A percentile compares a stretch with the other conserved stretches of the same genome.
phyloP scores from a whole-genome alignment of 306 rosid genomes.

The Castanospermum australe region DNA sequence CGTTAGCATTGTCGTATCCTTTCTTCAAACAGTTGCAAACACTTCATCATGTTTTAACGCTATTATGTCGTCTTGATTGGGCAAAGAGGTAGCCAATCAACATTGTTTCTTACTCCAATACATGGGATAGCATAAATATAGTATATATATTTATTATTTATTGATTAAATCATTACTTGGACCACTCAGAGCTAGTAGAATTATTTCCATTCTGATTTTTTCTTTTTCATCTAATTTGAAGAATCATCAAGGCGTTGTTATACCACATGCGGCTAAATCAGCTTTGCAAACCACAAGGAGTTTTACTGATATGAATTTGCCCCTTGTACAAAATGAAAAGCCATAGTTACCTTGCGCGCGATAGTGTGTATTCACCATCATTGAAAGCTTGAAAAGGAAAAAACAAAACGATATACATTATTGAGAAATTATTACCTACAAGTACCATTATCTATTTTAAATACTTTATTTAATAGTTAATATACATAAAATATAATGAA shows the following conservation, averaged over 20 bases:
- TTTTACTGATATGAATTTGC: neutral
- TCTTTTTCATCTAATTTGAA: neutral
- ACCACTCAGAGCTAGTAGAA: neutral
- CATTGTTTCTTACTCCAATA: neutral
- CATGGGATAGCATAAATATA: neutral
- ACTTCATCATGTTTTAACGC: neutral
- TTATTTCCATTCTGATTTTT: neutral
- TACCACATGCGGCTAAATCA: neutral
- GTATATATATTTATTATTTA: neutral
- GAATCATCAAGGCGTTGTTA: neutral
- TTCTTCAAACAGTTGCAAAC: neutral
- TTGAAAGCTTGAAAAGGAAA: neutral
- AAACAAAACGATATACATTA: neutral
- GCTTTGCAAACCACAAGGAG: conserved; percentile 5
- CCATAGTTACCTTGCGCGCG: neutral
- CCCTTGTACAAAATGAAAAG: conserved; percentile 18
- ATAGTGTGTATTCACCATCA: neutral
- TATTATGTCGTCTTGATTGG: neutral
- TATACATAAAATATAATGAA: too few species aligned
- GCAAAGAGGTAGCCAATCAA: too few species aligned
- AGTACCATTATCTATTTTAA: too few species aligned
- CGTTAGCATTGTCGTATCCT: neutral
- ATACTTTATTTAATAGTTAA: too few species aligned
- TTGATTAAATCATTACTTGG: neutral
- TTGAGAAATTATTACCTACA: neutral